Evolutionary conservation across 495 filamentous ascomycete genomes (phyloP).

Genomic region (Penicillium goetzii): DNA sequence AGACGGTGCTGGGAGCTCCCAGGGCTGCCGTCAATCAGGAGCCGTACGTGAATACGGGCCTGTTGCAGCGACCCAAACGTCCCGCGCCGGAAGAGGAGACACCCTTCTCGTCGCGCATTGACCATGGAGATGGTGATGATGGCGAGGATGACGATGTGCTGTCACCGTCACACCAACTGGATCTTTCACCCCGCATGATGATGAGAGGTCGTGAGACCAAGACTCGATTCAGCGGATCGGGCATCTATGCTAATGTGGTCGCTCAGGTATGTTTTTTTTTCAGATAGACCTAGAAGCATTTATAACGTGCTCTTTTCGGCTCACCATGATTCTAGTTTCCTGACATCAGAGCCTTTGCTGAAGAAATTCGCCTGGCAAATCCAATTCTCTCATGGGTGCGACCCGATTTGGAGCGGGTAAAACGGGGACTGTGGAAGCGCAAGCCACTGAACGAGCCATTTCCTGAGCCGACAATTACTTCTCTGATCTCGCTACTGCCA

Average conservation of each 20-base stretch:
- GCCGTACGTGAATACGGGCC: constrained; percentile 36
- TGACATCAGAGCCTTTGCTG: constrained; percentile 47
- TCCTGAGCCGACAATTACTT: constrained; percentile 35
- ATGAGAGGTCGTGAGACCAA: constrained; percentile 50
- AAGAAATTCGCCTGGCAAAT: constrained; percentile 44
- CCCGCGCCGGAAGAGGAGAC: constrained; percentile 18
- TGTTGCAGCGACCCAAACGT: constrained; percentile 40
- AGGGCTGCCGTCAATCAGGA: constrained; percentile 48
- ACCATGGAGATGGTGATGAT: constrained; percentile 16
- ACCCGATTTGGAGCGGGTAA: constrained; percentile 41
- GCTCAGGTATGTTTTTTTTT: constrained; percentile 38
- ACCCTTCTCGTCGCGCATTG: constrained; percentile 14
- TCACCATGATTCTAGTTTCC: constrained; percentile 37
- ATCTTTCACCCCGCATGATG: constrained; percentile 47
- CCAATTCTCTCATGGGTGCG: constrained; percentile 44
- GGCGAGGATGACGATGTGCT: constrained; percentile 27
- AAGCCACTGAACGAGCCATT: constrained; percentile 40
- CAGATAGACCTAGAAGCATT: not conserved
- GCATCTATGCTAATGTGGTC: constrained; percentile 49
- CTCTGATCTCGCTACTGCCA: constrained; percentile 42
- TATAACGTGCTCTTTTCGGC: not conserved
- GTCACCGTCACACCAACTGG: constrained; percentile 44
- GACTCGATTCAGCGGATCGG: constrained; percentile 48
- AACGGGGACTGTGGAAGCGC: constrained; percentile 41
- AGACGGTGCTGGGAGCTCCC: constrained; percentile 50